Evolutionary conservation across 345 rosid genomes (phyloP), one percentile per base, ranked within the genome.

Genomic region (Turnera subulata): DNA sequence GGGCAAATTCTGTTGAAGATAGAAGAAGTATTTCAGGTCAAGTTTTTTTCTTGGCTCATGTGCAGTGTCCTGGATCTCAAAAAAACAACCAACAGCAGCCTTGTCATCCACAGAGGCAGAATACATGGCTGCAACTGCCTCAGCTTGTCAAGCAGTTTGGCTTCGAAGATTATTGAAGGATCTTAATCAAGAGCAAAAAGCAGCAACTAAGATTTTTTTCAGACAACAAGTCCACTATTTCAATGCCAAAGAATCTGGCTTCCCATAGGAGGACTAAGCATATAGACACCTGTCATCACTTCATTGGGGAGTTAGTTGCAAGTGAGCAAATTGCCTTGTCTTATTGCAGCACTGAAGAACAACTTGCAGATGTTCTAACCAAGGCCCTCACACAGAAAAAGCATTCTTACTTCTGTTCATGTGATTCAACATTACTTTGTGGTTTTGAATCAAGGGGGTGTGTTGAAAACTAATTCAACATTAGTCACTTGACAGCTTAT

Each of bases 71-170:
- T 51, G 20, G 55, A 25, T 10, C 16, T 52, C 56, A 8, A 52
- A 17, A 11, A 32, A 52, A 9, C 21, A 52, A 32, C 21, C 56
- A 14, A 52, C 56, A 52, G 29, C 14, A 29, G 22, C 56, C 18
- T 52, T 52, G 56, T 52, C 42, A 4, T 52, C 42, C 15, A 15
- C 56, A n/a, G 23, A 52, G 29, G 56, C 22, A 14, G 42, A 52
- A 32, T 52, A 52, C 32, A 20, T 32, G 15, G 42, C 21, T 29
- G 42, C 56, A 29, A 52, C 56, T 16, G 16, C 56, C n/a, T 17
- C 23, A 25, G 23, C 56, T 1, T 52, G 56, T 52, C 42, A 52
- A 26, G 56, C 40, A 1, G 5, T 52, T 25, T 52, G 42, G 58
- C 4, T 29, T 29, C 35, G 35, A 3, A 29, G 35, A 8, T 29